A percentile compares a stretch with the other conserved stretches of the same genome.
These are phyloP conservation scores for Heliamphora exappendiculata DNA, from an alignment of 148 eudicot genomes.

Conservation along the genomic window DNA sequence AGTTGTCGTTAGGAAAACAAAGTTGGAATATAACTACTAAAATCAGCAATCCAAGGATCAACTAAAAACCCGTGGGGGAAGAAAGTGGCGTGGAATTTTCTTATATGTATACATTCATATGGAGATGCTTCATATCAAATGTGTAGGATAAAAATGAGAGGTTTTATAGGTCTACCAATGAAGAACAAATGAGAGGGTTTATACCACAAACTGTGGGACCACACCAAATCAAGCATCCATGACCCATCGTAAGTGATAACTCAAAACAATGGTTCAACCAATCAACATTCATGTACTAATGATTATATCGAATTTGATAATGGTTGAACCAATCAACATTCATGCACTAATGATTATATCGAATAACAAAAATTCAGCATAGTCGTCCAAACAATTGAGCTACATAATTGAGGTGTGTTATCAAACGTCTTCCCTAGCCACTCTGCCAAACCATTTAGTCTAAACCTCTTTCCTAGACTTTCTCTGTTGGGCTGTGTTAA, in stretches of 20 bases:
- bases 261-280: no score
- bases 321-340: no score
- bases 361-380: not conserved
- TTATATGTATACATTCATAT: no score
- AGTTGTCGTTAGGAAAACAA: not conserved
- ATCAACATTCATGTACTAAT: no score
- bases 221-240: no score
- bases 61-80: not conserved
- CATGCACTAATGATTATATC: no score
- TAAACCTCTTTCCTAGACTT: not conserved
- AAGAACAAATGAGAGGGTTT: not conserved
- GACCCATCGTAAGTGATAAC: no score
- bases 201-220: no score
- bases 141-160: no score
- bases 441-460: not conserved
- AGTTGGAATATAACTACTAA: not conserved
- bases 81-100: not conserved
- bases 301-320: not conserved
- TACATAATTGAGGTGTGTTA: not conserved
- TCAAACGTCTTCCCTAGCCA: not conserved
- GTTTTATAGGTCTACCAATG: no score
- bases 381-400: not conserved
- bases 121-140: not conserved
- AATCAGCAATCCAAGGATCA: not conserved
- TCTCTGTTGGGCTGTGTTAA: not conserved